Conservation (phyloP, 306 rosid genomes). For the Glycyrrhiza uralensis region DNA sequence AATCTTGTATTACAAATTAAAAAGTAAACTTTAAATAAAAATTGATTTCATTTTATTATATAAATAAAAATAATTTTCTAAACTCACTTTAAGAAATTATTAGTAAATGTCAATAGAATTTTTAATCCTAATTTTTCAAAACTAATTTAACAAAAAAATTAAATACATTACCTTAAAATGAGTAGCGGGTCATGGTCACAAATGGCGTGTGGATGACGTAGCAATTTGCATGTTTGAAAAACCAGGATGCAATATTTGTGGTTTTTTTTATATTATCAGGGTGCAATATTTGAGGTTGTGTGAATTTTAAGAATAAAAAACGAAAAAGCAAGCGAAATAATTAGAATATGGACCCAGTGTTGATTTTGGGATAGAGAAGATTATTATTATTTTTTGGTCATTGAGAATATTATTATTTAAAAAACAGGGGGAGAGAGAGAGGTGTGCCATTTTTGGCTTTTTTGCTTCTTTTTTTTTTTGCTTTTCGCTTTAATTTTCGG, state of each 20-base stretch:
- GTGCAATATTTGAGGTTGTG: neutral
- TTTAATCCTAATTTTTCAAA: too few relatives aligned
- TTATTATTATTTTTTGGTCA: too few relatives aligned
- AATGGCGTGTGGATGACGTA: conserved; percentile 38
- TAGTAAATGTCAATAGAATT: too few relatives aligned
- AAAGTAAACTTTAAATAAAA: too few relatives aligned
- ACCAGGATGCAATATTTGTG: neutral
- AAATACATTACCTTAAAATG: too few relatives aligned
- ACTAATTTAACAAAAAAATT: too few relatives aligned
- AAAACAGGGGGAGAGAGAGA: neutral
- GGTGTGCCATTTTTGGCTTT: conserved; percentile 41
- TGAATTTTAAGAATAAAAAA: neutral
- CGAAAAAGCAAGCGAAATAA: conserved; percentile 30
- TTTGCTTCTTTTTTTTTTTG: too few relatives aligned
- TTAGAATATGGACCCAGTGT: conserved; percentile 44
- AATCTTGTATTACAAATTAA: too few relatives aligned
- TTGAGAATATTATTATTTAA: neutral
- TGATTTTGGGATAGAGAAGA: conserved; percentile 27
- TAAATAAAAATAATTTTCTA: too few relatives aligned
- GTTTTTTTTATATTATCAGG: neutral
- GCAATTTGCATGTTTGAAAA: neutral
- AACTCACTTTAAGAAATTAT: too few relatives aligned
- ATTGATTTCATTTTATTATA: too few relatives aligned
- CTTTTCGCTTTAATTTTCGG: too few relatives aligned
- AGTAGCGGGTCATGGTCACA: conserved; percentile 27